A percentile compares a stretch with the other conserved stretches of the same genome.
These are phyloP conservation scores for Kuraishia ogatae DNA, from an alignment of 805 yeast species.

Conservation along the genomic window DNA sequence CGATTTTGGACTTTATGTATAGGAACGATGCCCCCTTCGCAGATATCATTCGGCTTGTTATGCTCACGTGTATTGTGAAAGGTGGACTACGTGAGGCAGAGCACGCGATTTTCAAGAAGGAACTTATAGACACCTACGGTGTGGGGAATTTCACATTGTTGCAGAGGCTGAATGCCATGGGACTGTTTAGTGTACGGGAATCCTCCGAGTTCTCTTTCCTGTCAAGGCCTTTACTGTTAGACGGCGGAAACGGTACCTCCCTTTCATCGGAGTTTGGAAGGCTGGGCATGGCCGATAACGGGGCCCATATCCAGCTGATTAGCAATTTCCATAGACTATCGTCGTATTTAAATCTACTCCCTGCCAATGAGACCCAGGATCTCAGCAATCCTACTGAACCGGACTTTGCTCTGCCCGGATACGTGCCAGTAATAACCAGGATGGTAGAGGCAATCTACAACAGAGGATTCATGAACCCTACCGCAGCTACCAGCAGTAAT, in stretches of 20 bases:
- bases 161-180: slow-evolving; percentile 38
- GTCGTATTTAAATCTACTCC: slow-evolving; percentile 40
- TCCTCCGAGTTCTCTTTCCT: slow-evolving; percentile 4
- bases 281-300: background rate
- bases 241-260: background rate
- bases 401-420: slow-evolving; percentile 68
- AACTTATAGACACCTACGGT: slow-evolving; percentile 60
- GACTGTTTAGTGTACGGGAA: slow-evolving; percentile 32
- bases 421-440: slow-evolving; percentile 67
- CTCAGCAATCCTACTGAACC: slow-evolving; percentile 28
- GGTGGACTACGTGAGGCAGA: slow-evolving; percentile 67
- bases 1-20: slow-evolving; percentile 42
- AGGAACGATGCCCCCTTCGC: slow-evolving; percentile 29
- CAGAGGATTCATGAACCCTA: slow-evolving; percentile 39
- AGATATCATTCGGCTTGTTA: slow-evolving; percentile 42
- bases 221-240: background rate
- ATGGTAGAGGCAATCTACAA: slow-evolving; percentile 61
- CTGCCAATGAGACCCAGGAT: slow-evolving; percentile 20
- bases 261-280: background rate
- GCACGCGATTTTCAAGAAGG: slow-evolving; percentile 42
- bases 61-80: slow-evolving; percentile 52
- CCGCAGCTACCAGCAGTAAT: slow-evolving; percentile 4
- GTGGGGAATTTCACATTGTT: slow-evolving; percentile 37
- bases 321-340: slow-evolving; percentile 23
- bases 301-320: slow-evolving; percentile 16